phyloP scores from a whole-genome alignment of 768 basidiomycete genomes.

The Boletales sp. region DNA sequence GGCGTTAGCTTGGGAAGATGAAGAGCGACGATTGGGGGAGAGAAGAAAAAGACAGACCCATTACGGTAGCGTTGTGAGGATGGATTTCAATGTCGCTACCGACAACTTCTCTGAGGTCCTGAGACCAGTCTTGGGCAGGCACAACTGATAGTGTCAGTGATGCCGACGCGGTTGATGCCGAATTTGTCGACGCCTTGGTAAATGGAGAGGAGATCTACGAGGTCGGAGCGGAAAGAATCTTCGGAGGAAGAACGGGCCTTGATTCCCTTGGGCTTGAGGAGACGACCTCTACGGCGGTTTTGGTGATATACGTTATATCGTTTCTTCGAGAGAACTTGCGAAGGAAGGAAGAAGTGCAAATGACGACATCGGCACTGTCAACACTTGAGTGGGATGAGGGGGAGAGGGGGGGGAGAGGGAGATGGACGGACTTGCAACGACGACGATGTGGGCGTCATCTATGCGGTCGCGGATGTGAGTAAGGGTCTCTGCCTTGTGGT shows the following conservation, averaged over 20 bases:
- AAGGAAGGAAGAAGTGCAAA: slow-evolving; percentile 98
- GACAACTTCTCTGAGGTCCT: slow-evolving; percentile 95
- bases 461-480: slow-evolving; percentile 99
- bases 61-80: slow-evolving; percentile 97
- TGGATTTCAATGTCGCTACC: slow-evolving; percentile 97
- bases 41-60: slow-evolving; percentile 51
- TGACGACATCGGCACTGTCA: slow-evolving; percentile 98
- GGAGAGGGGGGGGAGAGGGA: neutral
- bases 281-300: slow-evolving; percentile 97
- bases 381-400: slow-evolving; percentile 56
- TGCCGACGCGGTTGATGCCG: slow-evolving; percentile 97
- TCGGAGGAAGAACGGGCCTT: slow-evolving; percentile 99
- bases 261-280: slow-evolving; percentile 98
- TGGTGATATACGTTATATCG: slow-evolving; percentile 99
- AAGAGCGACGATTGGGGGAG: slow-evolving; percentile 1
- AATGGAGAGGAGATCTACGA: slow-evolving; percentile 97
- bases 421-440: slow-evolving; percentile 83
- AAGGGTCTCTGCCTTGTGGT: slow-evolving; percentile 92
- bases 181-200: slow-evolving; percentile 99
- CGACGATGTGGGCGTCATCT: slow-evolving; percentile 98
- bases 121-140: slow-evolving; percentile 97
- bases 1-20: slow-evolving; percentile 68
- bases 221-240: slow-evolving; percentile 99
- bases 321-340: slow-evolving; percentile 99
- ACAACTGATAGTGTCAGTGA: slow-evolving; percentile 98